Conservation (phyloP, 805 yeast genomes). For the Wickerhamomyces canadensis region DNA sequence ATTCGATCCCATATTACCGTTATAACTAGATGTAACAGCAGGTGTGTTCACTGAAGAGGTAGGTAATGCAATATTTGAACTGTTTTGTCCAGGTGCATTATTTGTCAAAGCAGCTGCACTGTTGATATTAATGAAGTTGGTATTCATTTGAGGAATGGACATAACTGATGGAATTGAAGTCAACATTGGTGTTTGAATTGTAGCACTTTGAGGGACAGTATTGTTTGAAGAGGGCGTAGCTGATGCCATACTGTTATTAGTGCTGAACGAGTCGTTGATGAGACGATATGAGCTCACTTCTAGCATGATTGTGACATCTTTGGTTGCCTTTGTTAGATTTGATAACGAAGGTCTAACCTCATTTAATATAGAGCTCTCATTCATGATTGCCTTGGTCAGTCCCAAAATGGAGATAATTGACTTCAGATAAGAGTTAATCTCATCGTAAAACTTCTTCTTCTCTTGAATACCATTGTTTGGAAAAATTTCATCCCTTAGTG, state of each 20-base stretch:
- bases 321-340: conserved; percentile 78
- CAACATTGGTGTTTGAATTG: conserved; percentile 17
- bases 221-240: conserved; percentile 15
- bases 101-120: too few relatives aligned
- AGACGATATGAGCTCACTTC: conserved; percentile 55
- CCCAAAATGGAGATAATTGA: conserved; percentile 81
- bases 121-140: not conserved
- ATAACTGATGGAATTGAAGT: conserved; percentile 25
- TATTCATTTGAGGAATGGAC: conserved; percentile 24
- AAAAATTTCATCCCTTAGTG: conserved; percentile 30
- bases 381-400: conserved; percentile 75
- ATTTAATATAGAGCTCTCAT: conserved; percentile 71
- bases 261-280: conserved; percentile 20
- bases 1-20: conserved; percentile 3
- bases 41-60: conserved; percentile 12
- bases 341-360: conserved; percentile 80
- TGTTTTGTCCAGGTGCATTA: not conserved
- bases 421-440: conserved; percentile 73
- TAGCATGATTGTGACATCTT: conserved; percentile 82
- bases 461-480: conserved; percentile 38
- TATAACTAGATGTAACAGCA: conserved; percentile 3
- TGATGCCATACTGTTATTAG: not conserved
- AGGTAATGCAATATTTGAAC: not conserved
- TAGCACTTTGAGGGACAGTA: conserved; percentile 5
- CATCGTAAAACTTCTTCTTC: conserved; percentile 75